Conservation (phyloP, 1,139 yeast species). For the Yamadazyma spencermartinsiae region DNA sequence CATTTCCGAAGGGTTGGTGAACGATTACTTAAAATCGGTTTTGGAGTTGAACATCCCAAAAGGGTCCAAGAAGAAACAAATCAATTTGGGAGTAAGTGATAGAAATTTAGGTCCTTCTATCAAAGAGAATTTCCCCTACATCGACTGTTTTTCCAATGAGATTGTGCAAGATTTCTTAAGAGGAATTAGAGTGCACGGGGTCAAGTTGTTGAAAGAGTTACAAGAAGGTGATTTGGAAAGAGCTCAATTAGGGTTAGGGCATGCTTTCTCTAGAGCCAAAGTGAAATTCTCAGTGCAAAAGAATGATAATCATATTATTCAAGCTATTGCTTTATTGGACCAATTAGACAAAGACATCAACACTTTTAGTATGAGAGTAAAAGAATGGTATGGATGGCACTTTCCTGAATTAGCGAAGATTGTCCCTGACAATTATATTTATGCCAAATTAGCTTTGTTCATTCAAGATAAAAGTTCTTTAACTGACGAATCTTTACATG, state of each 20-base stretch:
- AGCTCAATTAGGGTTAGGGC: slow-evolving; percentile 98
- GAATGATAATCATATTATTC: slow-evolving; percentile 97
- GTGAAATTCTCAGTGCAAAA: slow-evolving; percentile 98
- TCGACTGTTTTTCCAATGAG: slow-evolving; percentile 90
- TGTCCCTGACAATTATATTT: slow-evolving; percentile 87
- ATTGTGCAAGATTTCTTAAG: slow-evolving; percentile 92
- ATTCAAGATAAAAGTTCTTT: slow-evolving; percentile 87
- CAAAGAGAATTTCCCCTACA: slow-evolving; percentile 83
- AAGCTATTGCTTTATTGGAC: slow-evolving; percentile 95
- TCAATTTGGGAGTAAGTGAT: slow-evolving; percentile 86
- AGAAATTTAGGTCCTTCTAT: slow-evolving; percentile 95
- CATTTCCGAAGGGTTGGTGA: slow-evolving; percentile 93
- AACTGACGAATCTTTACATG: slow-evolving; percentile 83
- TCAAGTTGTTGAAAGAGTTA: slow-evolving; percentile 84
- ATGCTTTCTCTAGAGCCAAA: slow-evolving; percentile 97
- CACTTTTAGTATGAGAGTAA: slow-evolving; percentile 96
- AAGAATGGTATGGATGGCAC: slow-evolving; percentile 99
- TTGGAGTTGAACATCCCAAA: slow-evolving; percentile 91
- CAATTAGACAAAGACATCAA: slow-evolving; percentile 96
- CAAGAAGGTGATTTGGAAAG: slow-evolving; percentile 95
- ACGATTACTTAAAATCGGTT: slow-evolving; percentile 86
- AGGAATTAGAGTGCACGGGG: slow-evolving; percentile 91
- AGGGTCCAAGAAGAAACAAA: slow-evolving; percentile 65
- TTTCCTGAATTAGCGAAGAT: slow-evolving; percentile 99
- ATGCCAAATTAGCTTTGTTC: slow-evolving; percentile 78